Evolutionary conservation across 2,329 filamentous ascomycete genomes (phyloP).

Genomic region (Penicillium janthinellum): DNA sequence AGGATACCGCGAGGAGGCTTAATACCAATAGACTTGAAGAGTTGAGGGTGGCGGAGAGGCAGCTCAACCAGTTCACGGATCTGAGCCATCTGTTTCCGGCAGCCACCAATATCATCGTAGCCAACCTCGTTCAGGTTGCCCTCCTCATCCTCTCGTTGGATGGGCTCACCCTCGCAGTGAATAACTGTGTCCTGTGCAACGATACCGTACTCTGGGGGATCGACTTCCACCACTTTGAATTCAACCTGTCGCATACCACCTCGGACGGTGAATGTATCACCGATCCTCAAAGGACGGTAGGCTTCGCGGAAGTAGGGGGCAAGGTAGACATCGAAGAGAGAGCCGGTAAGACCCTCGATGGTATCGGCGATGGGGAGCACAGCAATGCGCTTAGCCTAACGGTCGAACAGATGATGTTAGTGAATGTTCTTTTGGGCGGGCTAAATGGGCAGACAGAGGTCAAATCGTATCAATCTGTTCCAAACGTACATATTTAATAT

Average conservation of each 20-base stretch:
- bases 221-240: constrained; percentile 99
- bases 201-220: constrained; percentile 97
- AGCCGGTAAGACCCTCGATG: constrained; percentile 95
- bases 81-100: constrained; percentile 99
- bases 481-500: constrained; percentile 98
- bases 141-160: constrained; percentile 98
- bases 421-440: not conserved
- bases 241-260: constrained; percentile 99
- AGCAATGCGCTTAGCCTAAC: constrained; percentile 94
- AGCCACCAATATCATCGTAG: constrained; percentile 98
- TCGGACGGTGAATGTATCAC: constrained; percentile 94
- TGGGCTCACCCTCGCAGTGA: constrained; percentile 95
- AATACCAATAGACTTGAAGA: constrained; percentile 99
- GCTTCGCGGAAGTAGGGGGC: constrained; percentile 99
- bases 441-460: not conserved
- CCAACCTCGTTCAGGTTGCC: constrained; percentile 99
- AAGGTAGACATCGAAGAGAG: constrained; percentile 98
- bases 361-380: constrained; percentile 98
- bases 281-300: constrained; percentile 94
- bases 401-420: constrained; percentile 25
- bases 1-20: constrained; percentile 98
- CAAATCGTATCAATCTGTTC: not conserved
- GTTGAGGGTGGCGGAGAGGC: constrained; percentile 91
- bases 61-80: constrained; percentile 98
- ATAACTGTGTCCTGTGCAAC: constrained; percentile 98